Conservation (phyloP, 192 early-diverging fungal genomes). For the Backusella mclennaniae region DNA sequence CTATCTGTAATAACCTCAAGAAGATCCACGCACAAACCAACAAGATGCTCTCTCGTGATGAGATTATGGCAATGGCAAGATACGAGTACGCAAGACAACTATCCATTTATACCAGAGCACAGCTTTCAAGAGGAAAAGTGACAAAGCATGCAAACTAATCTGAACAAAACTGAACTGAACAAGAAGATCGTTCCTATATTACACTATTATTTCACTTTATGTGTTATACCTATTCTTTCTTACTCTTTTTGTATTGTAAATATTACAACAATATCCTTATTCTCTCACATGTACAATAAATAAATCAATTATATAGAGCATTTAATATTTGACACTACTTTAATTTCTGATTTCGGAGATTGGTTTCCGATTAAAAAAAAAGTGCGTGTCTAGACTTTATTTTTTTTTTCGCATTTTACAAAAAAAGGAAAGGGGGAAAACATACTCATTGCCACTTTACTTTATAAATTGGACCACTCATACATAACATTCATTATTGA, state of each 20-base stretch:
- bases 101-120: slow-evolving; percentile 10
- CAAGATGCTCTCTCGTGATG: slow-evolving; percentile 17
- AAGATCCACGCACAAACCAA: not conserved
- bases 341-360: not conserved
- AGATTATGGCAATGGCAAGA: slow-evolving; percentile 23
- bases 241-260: slow-evolving; percentile 1
- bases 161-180: not conserved
- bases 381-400: not conserved
- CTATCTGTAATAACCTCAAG: not conserved
- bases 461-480: not conserved
- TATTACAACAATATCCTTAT: not conserved
- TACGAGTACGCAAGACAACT: slow-evolving; percentile 29
- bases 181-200: not conserved
- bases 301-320: not conserved
- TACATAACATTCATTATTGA: not conserved
- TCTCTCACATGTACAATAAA: not conserved
- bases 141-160: not conserved
- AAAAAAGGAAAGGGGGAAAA: not conserved
- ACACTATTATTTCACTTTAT: not conserved
- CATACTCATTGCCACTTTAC: not conserved
- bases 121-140: not conserved
- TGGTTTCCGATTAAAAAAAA: not conserved
- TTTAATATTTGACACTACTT: not conserved
- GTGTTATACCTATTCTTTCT: not conserved
- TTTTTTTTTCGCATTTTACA: not conserved